These are phyloP conservation scores for Aspergillus affinis DNA, from an alignment of 495 filamentous ascomycete species.

Conservation along the genomic window DNA sequence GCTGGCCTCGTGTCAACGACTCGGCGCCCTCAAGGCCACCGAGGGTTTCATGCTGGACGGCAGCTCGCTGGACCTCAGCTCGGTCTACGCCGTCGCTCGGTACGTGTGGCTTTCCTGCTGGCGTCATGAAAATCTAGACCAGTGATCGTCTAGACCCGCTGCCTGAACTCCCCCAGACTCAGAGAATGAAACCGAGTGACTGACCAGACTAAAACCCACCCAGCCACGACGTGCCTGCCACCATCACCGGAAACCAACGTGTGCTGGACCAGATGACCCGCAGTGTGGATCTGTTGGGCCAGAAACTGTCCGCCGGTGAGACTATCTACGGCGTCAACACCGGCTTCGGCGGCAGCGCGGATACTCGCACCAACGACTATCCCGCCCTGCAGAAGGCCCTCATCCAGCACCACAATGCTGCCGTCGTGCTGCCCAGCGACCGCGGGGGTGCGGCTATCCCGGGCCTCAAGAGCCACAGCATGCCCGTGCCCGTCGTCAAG, in stretches of 20 bases:
- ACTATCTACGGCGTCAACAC: constrained; percentile 56
- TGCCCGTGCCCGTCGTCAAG: constrained; percentile 53
- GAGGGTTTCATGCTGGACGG: constrained; percentile 17
- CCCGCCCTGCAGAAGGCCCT: constrained; percentile 53
- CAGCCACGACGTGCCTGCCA: constrained; percentile 12
- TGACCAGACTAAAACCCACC: neutral
- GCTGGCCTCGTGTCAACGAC: neutral
- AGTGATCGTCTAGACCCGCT: neutral
- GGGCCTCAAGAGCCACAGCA: constrained; percentile 22
- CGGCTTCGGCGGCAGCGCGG: constrained; percentile 69
- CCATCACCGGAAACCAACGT: constrained; percentile 13
- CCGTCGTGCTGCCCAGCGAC: constrained; percentile 43
- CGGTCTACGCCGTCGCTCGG: constrained; percentile 16
- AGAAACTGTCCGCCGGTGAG: constrained; percentile 18
- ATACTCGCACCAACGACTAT: constrained; percentile 45
- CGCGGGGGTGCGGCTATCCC: constrained; percentile 10
- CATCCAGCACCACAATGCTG: constrained; percentile 55
- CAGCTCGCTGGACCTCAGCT: constrained; percentile 13
- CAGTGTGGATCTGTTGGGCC: constrained; percentile 24
- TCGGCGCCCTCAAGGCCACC: constrained; percentile 7
- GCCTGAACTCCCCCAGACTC: neutral
- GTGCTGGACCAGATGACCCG: constrained; percentile 15
- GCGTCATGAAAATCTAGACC: neutral
- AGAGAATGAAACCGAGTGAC: neutral
- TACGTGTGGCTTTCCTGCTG: constrained; percentile 5